These are phyloP conservation scores for Cicer bijugum DNA, from an alignment of 306 rosid species.

Conservation along the genomic window DNA sequence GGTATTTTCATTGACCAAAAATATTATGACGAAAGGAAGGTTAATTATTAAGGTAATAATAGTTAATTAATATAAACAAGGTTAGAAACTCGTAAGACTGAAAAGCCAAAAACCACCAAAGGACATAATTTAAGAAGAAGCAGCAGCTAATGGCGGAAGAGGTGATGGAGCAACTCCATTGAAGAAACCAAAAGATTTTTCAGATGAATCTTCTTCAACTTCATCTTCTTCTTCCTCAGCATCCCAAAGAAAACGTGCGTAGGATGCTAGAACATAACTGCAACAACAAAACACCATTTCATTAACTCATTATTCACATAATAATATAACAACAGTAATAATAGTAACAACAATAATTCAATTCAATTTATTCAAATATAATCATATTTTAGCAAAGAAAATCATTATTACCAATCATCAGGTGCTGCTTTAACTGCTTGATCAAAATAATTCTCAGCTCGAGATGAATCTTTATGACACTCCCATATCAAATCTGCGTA, in stretches of 20 bases:
- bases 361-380: not conserved
- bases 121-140: constrained; percentile 57
- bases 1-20: constrained; percentile 48
- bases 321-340: not conserved
- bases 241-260: constrained; percentile 92
- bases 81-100: constrained; percentile 45
- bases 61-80: constrained; percentile 45
- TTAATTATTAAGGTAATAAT: not conserved
- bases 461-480: constrained; percentile 69
- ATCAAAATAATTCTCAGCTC: constrained; percentile 70
- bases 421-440: constrained; percentile 82
- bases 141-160: constrained; percentile 62
- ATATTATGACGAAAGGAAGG: constrained; percentile 39
- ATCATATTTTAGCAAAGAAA: not conserved
- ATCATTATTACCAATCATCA: constrained; percentile 61
- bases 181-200: constrained; percentile 50
- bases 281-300: constrained; percentile 42
- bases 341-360: not conserved
- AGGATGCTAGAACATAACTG: constrained; percentile 84
- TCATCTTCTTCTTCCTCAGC: constrained; percentile 69
- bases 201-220: constrained; percentile 43
- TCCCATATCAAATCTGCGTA: constrained; percentile 85
- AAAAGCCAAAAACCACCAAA: constrained; percentile 46
- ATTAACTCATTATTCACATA: constrained; percentile 36
- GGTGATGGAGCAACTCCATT: constrained; percentile 56